These are phyloP conservation scores for Rutidosis leptorrhynchoides DNA, from an alignment of 129 eudicot genomes.

Conservation along the genomic window DNA sequence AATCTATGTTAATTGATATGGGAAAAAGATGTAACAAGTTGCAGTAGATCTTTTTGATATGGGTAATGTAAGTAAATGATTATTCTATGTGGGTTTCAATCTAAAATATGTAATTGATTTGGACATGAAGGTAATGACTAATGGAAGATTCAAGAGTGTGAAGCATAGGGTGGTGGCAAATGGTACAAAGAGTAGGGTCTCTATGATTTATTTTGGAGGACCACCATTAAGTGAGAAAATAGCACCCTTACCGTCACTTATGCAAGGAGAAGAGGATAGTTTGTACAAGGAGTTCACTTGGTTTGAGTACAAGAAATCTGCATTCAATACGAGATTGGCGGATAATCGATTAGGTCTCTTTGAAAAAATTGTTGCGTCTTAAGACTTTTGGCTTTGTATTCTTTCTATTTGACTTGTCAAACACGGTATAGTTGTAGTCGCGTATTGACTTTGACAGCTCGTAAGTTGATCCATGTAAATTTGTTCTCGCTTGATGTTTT, in stretches of 20 bases:
- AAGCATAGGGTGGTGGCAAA: slow-evolving; percentile 82
- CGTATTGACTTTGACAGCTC: slow-evolving; percentile 15
- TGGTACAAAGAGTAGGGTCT: slow-evolving; percentile 62
- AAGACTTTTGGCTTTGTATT: slow-evolving; percentile 14
- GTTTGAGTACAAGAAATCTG: slow-evolving; percentile 86
- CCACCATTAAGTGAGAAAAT: slow-evolving; percentile 89
- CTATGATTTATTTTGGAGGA: slow-evolving; percentile 94
- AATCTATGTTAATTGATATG: not conserved
- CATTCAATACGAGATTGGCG: slow-evolving; percentile 61
- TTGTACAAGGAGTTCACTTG: slow-evolving; percentile 95
- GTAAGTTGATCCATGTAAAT: slow-evolving; percentile 11
- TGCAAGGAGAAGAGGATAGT: slow-evolving; percentile 64
- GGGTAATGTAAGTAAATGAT: slow-evolving; percentile 11
- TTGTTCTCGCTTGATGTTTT: not conserved
- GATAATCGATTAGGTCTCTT: slow-evolving; percentile 68
- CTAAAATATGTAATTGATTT: slow-evolving; percentile 14
- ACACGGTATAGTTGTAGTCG: slow-evolving; percentile 9
- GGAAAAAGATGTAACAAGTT: slow-evolving; percentile 10
- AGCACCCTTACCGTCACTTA: slow-evolving; percentile 82
- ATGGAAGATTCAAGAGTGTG: slow-evolving; percentile 89
- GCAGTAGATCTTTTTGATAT: not conserved
- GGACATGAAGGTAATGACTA: slow-evolving; percentile 77
- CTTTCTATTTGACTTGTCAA: slow-evolving; percentile 11
- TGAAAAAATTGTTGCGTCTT: slow-evolving; percentile 64
- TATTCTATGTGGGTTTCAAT: not conserved